A percentile compares a stretch with the other conserved stretches of the same genome.
phyloP scores from a whole-genome alignment of 208 protist genomes.

The Crithidia brevicula region DNA sequence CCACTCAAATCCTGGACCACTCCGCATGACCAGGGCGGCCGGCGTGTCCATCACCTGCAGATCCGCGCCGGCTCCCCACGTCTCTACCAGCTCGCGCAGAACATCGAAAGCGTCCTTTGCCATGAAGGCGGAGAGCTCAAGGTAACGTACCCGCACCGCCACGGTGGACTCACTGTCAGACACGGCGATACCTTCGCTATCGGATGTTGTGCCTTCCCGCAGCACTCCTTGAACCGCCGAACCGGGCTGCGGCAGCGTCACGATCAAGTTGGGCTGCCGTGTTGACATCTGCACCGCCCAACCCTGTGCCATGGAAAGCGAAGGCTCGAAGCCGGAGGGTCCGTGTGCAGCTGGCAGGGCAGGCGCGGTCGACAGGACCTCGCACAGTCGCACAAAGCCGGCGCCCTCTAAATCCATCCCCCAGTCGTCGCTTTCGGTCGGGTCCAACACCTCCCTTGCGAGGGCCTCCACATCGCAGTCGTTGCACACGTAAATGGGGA shows the following conservation, averaged over 20 bases:
- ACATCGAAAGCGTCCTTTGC: slow-evolving; percentile 59
- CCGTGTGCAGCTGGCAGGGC: neutral
- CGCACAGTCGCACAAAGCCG: slow-evolving; percentile 40
- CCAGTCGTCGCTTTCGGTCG: slow-evolving; percentile 35
- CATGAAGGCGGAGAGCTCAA: slow-evolving; percentile 55
- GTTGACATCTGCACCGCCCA: neutral
- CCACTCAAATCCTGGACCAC: slow-evolving; percentile 46
- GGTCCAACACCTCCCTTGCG: slow-evolving; percentile 28
- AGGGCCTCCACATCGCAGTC: slow-evolving; percentile 46
- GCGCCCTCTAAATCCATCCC: slow-evolving; percentile 35
- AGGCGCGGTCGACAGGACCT: slow-evolving; percentile 29
- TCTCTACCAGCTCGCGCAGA: slow-evolving; percentile 34
- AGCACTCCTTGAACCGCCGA: too few species aligned
- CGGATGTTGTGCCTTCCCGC: too few species aligned
- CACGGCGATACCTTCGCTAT: neutral
- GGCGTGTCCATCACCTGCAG: slow-evolving; percentile 44
- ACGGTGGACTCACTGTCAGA: slow-evolving; percentile 23
- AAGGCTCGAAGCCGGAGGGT: neutral
- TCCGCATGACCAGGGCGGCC: slow-evolving; percentile 57
- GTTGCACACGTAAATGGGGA: slow-evolving; percentile 42
- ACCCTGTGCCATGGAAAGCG: neutral
- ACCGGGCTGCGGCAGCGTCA: too few species aligned
- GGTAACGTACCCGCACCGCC: slow-evolving; percentile 43
- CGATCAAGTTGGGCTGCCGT: slow-evolving; percentile 4
- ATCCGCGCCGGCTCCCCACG: slow-evolving; percentile 39